These are phyloP conservation scores for Phyllostachys edulis DNA, from an alignment of 176 grass and related monocot species.

Conservation along the genomic window DNA sequence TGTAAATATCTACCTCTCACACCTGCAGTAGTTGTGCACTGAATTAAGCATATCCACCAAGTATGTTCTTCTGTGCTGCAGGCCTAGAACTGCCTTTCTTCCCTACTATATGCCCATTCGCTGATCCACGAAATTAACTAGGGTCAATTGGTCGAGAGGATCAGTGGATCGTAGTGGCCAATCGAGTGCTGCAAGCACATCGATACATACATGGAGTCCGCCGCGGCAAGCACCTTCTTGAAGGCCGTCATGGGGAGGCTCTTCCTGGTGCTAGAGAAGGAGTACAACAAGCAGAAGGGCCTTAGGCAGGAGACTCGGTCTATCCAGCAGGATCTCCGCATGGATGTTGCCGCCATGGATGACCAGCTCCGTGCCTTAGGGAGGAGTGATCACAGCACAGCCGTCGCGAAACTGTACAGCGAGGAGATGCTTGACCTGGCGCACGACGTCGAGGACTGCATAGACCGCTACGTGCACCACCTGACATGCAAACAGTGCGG, in stretches of 20 bases:
- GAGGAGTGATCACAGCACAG: neutral
- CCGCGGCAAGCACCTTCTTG: neutral
- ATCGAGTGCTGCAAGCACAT: no score
- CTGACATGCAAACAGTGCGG: neutral
- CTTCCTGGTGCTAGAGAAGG: conserved; percentile 7
- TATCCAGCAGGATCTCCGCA: conserved; percentile 17
- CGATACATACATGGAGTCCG: neutral
- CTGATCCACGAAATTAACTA: no score
- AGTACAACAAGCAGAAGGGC: conserved; percentile 23
- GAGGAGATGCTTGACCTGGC: conserved; percentile 19
- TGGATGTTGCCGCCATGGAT: conserved; percentile 33
- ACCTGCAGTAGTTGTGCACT: no score
- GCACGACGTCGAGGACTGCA: conserved; percentile 19
- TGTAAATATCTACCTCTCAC: no score
- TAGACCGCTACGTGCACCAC: neutral
- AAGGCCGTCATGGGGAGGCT: conserved; percentile 24
- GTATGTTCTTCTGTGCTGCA: no score
- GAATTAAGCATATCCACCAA: no score
- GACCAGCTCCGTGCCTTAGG: neutral
- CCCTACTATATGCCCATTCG: no score
- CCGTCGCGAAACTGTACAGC: neutral
- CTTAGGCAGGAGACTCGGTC: neutral
- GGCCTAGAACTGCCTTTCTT: no score
- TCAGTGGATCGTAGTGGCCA: no score
- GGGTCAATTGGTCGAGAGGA: no score